Percentiles rank a stretch among this genome's conserved stretches.
Conservation (phyloP, 106 monocot species). For the Ottelia alismoides region DNA sequence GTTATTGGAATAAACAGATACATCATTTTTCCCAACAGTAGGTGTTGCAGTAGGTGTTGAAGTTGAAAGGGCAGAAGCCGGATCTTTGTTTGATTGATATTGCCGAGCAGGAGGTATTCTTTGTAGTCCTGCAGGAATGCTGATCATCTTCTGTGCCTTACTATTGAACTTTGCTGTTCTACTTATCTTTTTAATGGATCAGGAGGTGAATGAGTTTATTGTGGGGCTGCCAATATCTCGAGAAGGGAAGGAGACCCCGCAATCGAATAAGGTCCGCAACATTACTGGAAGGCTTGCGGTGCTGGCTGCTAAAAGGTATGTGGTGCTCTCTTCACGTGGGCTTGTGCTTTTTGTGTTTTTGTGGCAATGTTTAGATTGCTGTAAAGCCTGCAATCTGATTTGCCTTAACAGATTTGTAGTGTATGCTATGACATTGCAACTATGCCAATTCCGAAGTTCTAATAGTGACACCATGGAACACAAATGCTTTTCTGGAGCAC, state of each 20-base stretch:
- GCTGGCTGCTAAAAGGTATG: slow-evolving; percentile 84
- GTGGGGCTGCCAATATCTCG: slow-evolving; percentile 70
- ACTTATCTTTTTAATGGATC: too few species aligned
- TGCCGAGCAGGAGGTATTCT: slow-evolving; percentile 62
- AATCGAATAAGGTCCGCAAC: slow-evolving; percentile 90
- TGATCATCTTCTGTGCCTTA: too few species aligned
- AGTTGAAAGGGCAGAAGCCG: slow-evolving; percentile 84
- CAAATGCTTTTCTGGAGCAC: too few species aligned
- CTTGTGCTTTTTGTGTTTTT: background rate
- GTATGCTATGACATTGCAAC: background rate
- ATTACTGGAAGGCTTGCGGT: slow-evolving; percentile 75
- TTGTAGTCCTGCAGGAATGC: too few species aligned
- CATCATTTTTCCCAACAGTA: too few species aligned
- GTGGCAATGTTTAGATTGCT: background rate
- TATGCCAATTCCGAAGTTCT: background rate
- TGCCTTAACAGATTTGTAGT: background rate
- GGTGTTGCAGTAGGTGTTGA: too few species aligned
- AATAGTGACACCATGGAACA: too few species aligned
- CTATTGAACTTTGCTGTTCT: background rate
- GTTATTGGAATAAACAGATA: too few species aligned
- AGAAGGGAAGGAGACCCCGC: slow-evolving; percentile 69
- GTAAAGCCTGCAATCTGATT: background rate
- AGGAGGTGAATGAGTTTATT: slow-evolving; percentile 87
- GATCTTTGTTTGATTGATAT: slow-evolving; percentile 61
- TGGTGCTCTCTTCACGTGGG: too few species aligned